Evolutionary conservation across 2,329 filamentous ascomycete species (phyloP), one percentile per base, ranked within the genome.

Genomic region (Colletotrichum musicola): DNA sequence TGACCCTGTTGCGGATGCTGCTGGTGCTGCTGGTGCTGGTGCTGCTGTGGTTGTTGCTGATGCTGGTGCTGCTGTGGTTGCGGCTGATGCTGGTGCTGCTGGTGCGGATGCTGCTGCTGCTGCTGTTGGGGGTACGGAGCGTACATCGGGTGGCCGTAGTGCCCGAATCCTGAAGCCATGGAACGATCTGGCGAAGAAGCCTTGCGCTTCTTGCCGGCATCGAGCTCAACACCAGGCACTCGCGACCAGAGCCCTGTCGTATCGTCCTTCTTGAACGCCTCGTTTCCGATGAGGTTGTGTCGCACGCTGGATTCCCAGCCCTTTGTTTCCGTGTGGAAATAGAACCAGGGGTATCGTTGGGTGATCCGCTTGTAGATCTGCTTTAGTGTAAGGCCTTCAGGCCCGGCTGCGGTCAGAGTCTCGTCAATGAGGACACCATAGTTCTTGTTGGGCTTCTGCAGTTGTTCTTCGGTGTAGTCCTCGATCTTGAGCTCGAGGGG

Each of bases 271-370:
- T 81, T 82, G 74, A 90, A 90, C 6, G 87, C 88, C 71, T 87
- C 85, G 74, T 89, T 89, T 2, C 87, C 87, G 71, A 89, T 88
- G 30, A 90, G 81, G 64, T 89, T 90, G 73, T 90, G 88, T 1
- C 88, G 85, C n/a, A 90, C 88, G 72, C 87, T 89, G 72, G 87
- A 89, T 75, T 90, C 87, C 88, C 88, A 90, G n/a, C 88, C 88
- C 74, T 89, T 90, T 6, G 88, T 89, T 74, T 88, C 87, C 18
- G 87, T 86, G 62, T 81, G 82, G 73, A 89, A 89, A 72, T 85
- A 86, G 71, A 87, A 90, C 81, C 85, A 89, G 10, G 87, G 87
- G 72, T 89, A 89, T 72, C 82, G 82, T 68, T 82, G 81, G 71
- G 85, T 86, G 61, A 90, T 90, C 56, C 87, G 82, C 76, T 89